Base-by-base conservation (phyloP, 768 basidiomycete genomes). In the Amanita rubescens region DNA sequence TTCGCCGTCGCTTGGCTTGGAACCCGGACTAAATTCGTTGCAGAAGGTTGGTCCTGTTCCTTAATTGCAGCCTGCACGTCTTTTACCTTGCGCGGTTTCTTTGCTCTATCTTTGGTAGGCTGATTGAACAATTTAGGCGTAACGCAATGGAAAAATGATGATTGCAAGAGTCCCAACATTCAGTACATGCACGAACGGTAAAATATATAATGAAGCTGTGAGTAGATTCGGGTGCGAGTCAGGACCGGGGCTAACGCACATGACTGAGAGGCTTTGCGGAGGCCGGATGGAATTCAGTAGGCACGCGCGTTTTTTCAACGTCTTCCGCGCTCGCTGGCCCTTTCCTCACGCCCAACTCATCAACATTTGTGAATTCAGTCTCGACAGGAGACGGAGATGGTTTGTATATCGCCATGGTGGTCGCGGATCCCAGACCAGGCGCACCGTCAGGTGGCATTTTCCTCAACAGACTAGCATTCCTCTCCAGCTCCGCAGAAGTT, bases 221-320 rank as follows among this genome's bases (percentile, higher is more conserved):
- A 82, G 76, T 72, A 76, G 68, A 65, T 68, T 75, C 71, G 65
- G 59, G 68, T 67, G 59, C 63, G 62, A 65, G 64, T 67, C 65
- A 74, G 80, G 74, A 81, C 82, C 84, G 74, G 75, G 82, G 80
- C 75, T 79, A 78, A 90, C 88, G 86, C 81, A 91, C 88, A 82
- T 91, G 88, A 70, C 79, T 83, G 75, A 90, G 69, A 60, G 87
- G 83, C 66, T 81, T 83, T 58, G 80, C 76, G 57, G 78, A 68
- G 50, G 80, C 72, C 38, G 71, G 63, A 55, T 76, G 75, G 55
- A 74, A 61, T 54, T 67, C 65, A 53, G 69, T 57, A 56, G 66
- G 55, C 47, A 55, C 57, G 52, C 41, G 57, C 49, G 58, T 64
- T 53, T 56, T 58, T 50, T 60, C 57, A 55, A 59, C 59, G 49